Evolutionary conservation across 2,329 filamentous ascomycete genomes (phyloP).

Genomic region (Thelonectria olida): DNA sequence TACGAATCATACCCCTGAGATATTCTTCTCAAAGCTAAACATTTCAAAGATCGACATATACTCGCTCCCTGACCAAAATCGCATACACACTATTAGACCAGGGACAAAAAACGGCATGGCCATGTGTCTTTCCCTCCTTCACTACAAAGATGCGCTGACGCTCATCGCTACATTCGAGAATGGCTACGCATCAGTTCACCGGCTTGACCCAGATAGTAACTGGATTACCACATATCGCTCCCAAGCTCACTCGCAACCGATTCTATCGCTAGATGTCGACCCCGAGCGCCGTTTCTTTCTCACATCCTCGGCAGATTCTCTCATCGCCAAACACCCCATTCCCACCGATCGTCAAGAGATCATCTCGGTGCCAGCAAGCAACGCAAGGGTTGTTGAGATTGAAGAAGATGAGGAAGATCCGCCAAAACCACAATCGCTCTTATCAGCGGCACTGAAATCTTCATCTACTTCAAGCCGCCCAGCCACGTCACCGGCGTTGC

Average conservation of each 20-base stretch:
- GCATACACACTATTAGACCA: constrained; percentile 67
- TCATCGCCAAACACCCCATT: constrained; percentile 80
- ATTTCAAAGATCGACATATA: constrained; percentile 77
- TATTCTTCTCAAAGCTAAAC: neutral
- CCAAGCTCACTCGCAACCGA: constrained; percentile 79
- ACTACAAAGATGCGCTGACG: constrained; percentile 60
- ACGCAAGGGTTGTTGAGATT: constrained; percentile 39
- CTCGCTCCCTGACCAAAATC: constrained; percentile 76
- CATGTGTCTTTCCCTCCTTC: constrained; percentile 79
- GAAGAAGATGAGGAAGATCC: constrained; percentile 31
- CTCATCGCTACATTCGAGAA: constrained; percentile 87
- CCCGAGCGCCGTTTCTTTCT: constrained; percentile 68
- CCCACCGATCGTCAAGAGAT: constrained; percentile 46
- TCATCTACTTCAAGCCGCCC: neutral
- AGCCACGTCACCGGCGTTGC: constrained; percentile 26
- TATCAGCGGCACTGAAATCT: constrained; percentile 36
- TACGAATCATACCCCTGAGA: constrained; percentile 48
- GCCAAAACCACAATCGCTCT: constrained; percentile 27
- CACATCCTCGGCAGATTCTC: constrained; percentile 83
- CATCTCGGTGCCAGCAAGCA: constrained; percentile 29
- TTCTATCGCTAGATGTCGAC: constrained; percentile 76
- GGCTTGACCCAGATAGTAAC: constrained; percentile 52
- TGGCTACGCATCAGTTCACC: constrained; percentile 75
- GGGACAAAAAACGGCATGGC: constrained; percentile 77
- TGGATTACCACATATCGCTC: constrained; percentile 69